Percentiles rank a stretch among this genome's conserved stretches.
Conservation (phyloP, 2,329 filamentous ascomycete genomes). For the Nakataea oryzae region DNA sequence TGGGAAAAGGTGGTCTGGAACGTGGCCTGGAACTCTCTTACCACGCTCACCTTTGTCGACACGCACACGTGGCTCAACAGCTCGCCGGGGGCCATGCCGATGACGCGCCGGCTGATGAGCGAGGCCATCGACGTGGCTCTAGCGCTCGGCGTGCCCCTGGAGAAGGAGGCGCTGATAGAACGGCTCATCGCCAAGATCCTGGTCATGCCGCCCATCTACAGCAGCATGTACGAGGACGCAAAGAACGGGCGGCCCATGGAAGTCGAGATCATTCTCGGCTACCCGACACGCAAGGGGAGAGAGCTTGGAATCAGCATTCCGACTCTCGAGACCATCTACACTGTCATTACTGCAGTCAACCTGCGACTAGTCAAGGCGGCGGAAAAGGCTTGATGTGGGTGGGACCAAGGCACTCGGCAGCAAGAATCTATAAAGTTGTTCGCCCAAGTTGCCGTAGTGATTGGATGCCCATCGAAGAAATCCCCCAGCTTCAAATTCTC, state of each 20-base stretch:
- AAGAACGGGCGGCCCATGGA: constrained; percentile 48
- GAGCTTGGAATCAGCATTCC: constrained; percentile 44
- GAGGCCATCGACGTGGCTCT: constrained; percentile 47
- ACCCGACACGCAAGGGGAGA: constrained; percentile 43
- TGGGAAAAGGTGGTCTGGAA: constrained; percentile 54
- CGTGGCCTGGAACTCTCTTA: constrained; percentile 50
- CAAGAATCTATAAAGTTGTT: too few species aligned
- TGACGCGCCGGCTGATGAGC: constrained; percentile 37
- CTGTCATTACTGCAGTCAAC: constrained; percentile 21
- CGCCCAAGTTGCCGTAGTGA: too few species aligned
- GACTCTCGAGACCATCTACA: constrained; percentile 30
- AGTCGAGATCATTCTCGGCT: constrained; percentile 52
- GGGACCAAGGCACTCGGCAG: too few species aligned
- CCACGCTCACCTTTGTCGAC: constrained; percentile 41
- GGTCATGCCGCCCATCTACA: constrained; percentile 29
- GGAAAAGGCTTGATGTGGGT: not conserved
- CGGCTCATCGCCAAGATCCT: constrained; percentile 36
- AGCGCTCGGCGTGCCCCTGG: constrained; percentile 35
- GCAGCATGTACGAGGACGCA: constrained; percentile 49
- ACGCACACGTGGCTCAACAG: constrained; percentile 40
- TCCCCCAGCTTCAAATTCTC: too few species aligned
- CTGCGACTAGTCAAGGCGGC: constrained; percentile 7
- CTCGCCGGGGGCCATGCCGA: constrained; percentile 29
- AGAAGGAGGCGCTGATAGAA: constrained; percentile 30
- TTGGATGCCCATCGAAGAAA: too few species aligned